Evolutionary conservation across 2,329 filamentous ascomycete species (phyloP).

Genomic region (Fusarium graminum): DNA sequence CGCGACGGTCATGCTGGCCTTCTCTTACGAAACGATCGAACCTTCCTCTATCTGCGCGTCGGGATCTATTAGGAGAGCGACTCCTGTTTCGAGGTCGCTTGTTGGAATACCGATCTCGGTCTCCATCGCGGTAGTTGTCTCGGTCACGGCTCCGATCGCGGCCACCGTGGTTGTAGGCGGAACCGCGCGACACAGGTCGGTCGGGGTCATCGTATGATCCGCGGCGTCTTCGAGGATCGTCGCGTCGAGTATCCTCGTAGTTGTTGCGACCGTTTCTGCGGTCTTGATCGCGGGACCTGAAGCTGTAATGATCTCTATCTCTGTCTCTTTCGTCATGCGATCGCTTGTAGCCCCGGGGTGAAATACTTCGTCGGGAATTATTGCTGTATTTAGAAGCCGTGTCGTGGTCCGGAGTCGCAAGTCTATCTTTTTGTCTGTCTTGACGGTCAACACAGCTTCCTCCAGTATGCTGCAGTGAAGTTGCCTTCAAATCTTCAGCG

Average conservation of each 20-base stretch:
- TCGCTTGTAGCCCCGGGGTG: slow-evolving; percentile 77
- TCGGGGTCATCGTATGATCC: slow-evolving; percentile 70
- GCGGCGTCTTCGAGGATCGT: slow-evolving; percentile 62
- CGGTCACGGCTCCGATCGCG: slow-evolving; percentile 56
- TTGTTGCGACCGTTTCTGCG: slow-evolving; percentile 71
- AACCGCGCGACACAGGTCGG: slow-evolving; percentile 60
- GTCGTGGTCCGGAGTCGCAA: slow-evolving; percentile 69
- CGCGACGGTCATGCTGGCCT: slow-evolving; percentile 47
- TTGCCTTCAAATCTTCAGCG: slow-evolving; percentile 80
- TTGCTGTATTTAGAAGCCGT: slow-evolving; percentile 59
- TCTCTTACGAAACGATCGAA: slow-evolving; percentile 53
- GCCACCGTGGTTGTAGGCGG: slow-evolving; percentile 63
- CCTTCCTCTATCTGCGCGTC: slow-evolving; percentile 55
- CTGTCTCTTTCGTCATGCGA: slow-evolving; percentile 71
- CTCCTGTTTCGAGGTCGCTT: slow-evolving; percentile 70
- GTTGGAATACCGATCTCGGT: slow-evolving; percentile 62
- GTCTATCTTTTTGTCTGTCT: slow-evolving; percentile 80
- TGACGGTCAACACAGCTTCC: slow-evolving; percentile 91
- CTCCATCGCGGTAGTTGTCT: slow-evolving; percentile 57
- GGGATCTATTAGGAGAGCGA: slow-evolving; percentile 61
- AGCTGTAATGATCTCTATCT: slow-evolving; percentile 59
- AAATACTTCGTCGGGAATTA: slow-evolving; percentile 64
- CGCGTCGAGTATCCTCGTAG: slow-evolving; percentile 69
- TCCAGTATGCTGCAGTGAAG: slow-evolving; percentile 81
- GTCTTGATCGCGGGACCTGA: slow-evolving; percentile 62